These are phyloP conservation scores for Adansonia grandidieri DNA, from an alignment of 441 rosid genomes.

Conservation along the genomic window DNA sequence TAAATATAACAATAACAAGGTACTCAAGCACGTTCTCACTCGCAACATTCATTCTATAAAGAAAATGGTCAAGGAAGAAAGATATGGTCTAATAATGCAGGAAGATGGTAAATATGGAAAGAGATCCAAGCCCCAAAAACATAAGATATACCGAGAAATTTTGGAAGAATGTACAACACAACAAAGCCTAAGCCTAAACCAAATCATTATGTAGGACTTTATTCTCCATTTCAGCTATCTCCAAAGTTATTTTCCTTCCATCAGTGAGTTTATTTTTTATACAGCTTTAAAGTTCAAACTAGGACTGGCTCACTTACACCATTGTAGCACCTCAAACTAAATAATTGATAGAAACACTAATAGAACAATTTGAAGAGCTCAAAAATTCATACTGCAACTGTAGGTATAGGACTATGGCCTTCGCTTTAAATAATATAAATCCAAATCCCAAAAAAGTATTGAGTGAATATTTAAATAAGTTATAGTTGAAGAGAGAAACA, in stretches of 20 bases:
- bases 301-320: neutral
- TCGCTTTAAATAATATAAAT: conserved; percentile 6
- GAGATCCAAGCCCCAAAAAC: neutral
- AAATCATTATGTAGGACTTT: neutral
- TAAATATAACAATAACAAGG: neutral
- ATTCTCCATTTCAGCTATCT: neutral
- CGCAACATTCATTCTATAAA: neutral
- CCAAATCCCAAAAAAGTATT: conserved; percentile 17
- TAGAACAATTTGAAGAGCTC: neutral
- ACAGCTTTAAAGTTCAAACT: conserved; percentile 4
- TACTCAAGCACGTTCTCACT: neutral
- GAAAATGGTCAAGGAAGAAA: neutral
- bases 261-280: neutral
- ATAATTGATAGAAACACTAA: neutral
- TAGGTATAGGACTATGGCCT: neutral
- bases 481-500: conserved; percentile 19
- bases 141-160: neutral
- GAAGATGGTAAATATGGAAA: neutral
- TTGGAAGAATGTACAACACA: neutral
- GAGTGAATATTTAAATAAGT: neutral
- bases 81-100: neutral
- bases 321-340: conserved; percentile 4
- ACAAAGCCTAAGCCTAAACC: neutral
- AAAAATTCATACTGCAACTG: neutral
- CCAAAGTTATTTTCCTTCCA: conserved; percentile 17